Evolutionary conservation across 73 alveolate species (phyloP).

Genomic region (Paramecium bursaria): DNA sequence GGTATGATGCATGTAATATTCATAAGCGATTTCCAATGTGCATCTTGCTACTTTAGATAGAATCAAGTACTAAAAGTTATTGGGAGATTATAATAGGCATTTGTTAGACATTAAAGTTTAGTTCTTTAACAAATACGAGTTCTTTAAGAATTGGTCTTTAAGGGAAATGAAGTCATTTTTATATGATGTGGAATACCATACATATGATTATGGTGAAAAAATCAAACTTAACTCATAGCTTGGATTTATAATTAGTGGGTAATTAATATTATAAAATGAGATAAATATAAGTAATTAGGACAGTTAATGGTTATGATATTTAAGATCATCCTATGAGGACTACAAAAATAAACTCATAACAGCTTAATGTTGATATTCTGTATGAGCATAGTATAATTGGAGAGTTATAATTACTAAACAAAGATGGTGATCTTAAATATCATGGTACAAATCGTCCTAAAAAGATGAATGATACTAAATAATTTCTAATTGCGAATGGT

Average conservation of each 20-base stretch:
- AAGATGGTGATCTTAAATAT: slow-evolving; percentile 34
- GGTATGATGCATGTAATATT: too few species aligned
- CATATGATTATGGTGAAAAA: slow-evolving; percentile 45
- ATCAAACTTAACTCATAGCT: not conserved
- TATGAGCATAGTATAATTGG: slow-evolving; percentile 20
- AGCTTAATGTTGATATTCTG: not conserved
- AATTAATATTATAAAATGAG: slow-evolving; percentile 1
- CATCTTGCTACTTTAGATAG: slow-evolving; percentile 50
- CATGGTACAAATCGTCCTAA: too few species aligned
- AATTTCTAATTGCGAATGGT: too few species aligned
- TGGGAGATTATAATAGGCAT: slow-evolving; percentile 53
- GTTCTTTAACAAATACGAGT: slow-evolving; percentile 10
- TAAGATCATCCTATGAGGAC: slow-evolving; percentile 47
- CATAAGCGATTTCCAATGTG: slow-evolving; percentile 3
- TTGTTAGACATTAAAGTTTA: slow-evolving; percentile 11
- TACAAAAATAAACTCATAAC: not conserved
- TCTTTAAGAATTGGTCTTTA: slow-evolving; percentile 35
- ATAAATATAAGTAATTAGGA: slow-evolving; percentile 12
- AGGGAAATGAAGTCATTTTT: slow-evolving; percentile 36
- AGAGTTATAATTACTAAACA: slow-evolving; percentile 11
- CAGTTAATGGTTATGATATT: too few species aligned
- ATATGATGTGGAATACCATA: slow-evolving; percentile 13
- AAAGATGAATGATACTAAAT: too few species aligned
- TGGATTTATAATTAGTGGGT: slow-evolving; percentile 18
- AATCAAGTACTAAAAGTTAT: not conserved